phyloP scores from a whole-genome alignment of 331 rosid genomes.

The Quercus lobata region DNA sequence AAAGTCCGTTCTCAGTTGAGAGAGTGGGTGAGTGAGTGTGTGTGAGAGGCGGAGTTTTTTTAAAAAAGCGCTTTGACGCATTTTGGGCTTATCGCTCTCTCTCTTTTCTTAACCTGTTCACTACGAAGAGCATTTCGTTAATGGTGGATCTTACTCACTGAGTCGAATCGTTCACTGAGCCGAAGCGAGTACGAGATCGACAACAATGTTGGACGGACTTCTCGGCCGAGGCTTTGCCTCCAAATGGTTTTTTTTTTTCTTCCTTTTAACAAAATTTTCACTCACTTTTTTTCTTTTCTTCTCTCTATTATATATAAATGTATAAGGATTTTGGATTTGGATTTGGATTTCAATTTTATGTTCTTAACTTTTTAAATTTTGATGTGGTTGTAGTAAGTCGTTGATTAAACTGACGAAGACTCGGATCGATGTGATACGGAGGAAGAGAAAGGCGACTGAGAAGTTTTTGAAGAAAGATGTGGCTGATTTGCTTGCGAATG shows the following conservation, averaged over 20 bases:
- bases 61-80: background rate
- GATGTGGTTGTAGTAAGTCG: constrained; percentile 51
- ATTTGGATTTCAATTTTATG: background rate
- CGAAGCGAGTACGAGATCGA: constrained; percentile 23
- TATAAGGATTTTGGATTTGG: background rate
- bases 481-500: constrained; percentile 77
- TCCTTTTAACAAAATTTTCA: constrained; percentile 17
- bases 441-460: constrained; percentile 91
- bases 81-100: constrained; percentile 19
- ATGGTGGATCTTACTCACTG: constrained; percentile 13
- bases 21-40: background rate
- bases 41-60: background rate
- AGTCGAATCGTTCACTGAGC: constrained; percentile 24
- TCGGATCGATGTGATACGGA: constrained; percentile 91
- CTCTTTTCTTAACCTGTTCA: too few relatives aligned
- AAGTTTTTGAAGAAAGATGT: constrained; percentile 84
- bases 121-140: background rate
- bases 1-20: background rate
- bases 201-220: constrained; percentile 70
- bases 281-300: background rate
- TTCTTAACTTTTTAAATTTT: background rate
- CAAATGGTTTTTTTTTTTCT: constrained; percentile 56
- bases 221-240: constrained; percentile 82
- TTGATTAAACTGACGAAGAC: constrained; percentile 71
- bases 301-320: background rate